Percentiles rank a stretch among this genome's conserved stretches.
Evolutionary conservation across 176 grass and related monocot genomes (phyloP).

Genomic region (Cenchrus americanus): DNA sequence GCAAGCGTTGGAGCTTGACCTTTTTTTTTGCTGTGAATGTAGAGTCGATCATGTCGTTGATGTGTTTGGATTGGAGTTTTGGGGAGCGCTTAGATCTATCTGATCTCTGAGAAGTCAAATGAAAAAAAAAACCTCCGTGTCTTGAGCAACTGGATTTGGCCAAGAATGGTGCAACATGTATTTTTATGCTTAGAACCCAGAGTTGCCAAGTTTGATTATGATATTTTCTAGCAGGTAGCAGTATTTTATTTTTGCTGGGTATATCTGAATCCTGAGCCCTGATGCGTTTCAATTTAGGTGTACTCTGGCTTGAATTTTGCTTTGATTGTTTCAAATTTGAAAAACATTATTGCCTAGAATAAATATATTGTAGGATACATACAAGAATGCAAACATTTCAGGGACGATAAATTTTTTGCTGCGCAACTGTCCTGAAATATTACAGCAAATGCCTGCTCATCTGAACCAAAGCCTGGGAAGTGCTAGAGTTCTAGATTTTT

Average conservation of each 20-base stretch:
- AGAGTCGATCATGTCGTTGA: neutral
- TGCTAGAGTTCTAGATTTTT: too few species aligned
- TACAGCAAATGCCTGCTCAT: too few species aligned
- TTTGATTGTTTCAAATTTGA: neutral
- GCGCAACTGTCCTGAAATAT: too few species aligned
- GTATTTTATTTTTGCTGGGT: neutral
- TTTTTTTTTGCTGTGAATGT: constrained; percentile 26
- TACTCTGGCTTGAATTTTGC: neutral
- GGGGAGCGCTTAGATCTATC: neutral
- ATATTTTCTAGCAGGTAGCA: constrained; percentile 6
- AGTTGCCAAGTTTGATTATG: constrained; percentile 21
- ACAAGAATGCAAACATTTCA: neutral
- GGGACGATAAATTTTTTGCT: too few species aligned
- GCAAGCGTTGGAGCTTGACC: neutral
- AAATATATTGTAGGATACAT: neutral
- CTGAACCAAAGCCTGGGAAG: too few species aligned
- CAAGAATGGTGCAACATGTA: constrained; percentile 20
- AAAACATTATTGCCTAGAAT: neutral
- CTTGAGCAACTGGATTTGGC: constrained; percentile 1
- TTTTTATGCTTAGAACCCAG: neutral
- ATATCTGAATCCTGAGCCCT: neutral
- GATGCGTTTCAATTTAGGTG: neutral
- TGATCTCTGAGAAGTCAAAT: neutral
- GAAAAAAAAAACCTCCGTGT: neutral
- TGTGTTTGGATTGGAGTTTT: constrained; percentile 16